Conservation (phyloP, 2,329 filamentous ascomycete genomes). For the Colletotrichum brevisporum region DNA sequence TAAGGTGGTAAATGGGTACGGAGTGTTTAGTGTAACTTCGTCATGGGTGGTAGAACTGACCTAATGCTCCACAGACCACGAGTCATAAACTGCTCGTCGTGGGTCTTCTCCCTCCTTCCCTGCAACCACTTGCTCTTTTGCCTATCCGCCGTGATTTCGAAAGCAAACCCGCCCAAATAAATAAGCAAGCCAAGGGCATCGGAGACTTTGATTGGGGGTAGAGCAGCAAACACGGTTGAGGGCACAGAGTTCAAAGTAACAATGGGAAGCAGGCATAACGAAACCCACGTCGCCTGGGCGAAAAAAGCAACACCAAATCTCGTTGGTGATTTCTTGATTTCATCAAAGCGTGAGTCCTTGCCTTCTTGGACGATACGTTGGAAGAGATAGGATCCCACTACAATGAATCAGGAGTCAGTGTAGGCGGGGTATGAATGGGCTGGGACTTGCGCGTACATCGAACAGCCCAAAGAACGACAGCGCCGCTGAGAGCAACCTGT, state of each 20-base stretch:
- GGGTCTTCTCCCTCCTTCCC: slow-evolving; percentile 74
- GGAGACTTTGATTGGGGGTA: slow-evolving; percentile 63
- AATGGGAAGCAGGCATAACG: slow-evolving; percentile 76
- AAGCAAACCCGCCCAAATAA: slow-evolving; percentile 70
- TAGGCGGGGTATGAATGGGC: slow-evolving; percentile 10
- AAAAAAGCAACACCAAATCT: slow-evolving; percentile 56
- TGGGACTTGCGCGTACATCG: slow-evolving; percentile 56
- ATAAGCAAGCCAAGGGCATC: slow-evolving; percentile 71
- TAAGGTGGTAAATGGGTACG: too few relatives aligned
- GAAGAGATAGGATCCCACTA: slow-evolving; percentile 77
- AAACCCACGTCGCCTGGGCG: slow-evolving; percentile 77
- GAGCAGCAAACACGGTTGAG: slow-evolving; percentile 62
- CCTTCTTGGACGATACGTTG: slow-evolving; percentile 71
- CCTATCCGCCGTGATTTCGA: slow-evolving; percentile 73
- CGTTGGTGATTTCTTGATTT: slow-evolving; percentile 53
- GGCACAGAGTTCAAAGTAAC: slow-evolving; percentile 75
- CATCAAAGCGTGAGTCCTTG: slow-evolving; percentile 66
- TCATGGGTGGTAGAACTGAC: slow-evolving; percentile 46
- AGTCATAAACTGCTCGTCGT: slow-evolving; percentile 77
- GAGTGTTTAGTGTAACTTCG: background rate
- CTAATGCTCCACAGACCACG: slow-evolving; percentile 72
- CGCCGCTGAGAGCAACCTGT: slow-evolving; percentile 56
- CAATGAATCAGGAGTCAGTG: slow-evolving; percentile 19
- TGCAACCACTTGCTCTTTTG: slow-evolving; percentile 75
- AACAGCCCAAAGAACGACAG: slow-evolving; percentile 69